Evolutionary conservation across 1,284 basidiomycete genomes (phyloP).

Genomic region (Rhodotorula sp.): DNA sequence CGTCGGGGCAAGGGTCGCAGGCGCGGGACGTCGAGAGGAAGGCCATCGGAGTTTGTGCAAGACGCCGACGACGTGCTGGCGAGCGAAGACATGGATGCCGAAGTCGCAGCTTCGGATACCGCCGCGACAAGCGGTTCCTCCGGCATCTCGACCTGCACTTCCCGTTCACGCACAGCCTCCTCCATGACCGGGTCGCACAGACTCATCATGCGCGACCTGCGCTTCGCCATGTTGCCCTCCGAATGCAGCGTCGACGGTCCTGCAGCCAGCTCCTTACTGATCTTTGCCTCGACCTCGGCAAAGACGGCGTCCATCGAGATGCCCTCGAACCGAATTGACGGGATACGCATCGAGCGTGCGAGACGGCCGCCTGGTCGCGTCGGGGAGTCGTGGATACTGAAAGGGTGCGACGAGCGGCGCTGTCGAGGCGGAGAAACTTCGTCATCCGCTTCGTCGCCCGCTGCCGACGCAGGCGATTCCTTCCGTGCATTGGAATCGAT

Average conservation of each 20-base stretch:
- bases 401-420: not conserved
- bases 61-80: not conserved
- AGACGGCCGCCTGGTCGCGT: not conserved
- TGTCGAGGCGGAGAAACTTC: conserved; percentile 31
- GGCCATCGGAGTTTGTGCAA: not conserved
- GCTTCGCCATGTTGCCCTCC: conserved; percentile 3
- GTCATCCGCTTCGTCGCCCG: conserved; percentile 29
- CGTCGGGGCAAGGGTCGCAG: conserved; percentile 26
- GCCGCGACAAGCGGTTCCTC: not conserved
- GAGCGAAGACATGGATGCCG: not conserved
- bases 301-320: conserved; percentile 43
- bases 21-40: not conserved
- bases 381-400: not conserved
- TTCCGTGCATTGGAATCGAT: not conserved
- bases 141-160: not conserved
- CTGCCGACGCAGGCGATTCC: conserved; percentile 2
- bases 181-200: conserved; percentile 19
- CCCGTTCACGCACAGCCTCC: not conserved
- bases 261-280: conserved; percentile 16
- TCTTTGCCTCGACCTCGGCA: conserved; percentile 40
- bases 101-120: not conserved
- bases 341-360: conserved; percentile 26
- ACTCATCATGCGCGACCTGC: conserved; percentile 35
- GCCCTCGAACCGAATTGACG: conserved; percentile 42
- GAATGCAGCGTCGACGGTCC: not conserved